Percentiles rank a stretch among this genome's conserved stretches.
These are phyloP conservation scores for Nemania abortiva DNA, from an alignment of 2,329 filamentous ascomycete genomes.

Conservation along the genomic window DNA sequence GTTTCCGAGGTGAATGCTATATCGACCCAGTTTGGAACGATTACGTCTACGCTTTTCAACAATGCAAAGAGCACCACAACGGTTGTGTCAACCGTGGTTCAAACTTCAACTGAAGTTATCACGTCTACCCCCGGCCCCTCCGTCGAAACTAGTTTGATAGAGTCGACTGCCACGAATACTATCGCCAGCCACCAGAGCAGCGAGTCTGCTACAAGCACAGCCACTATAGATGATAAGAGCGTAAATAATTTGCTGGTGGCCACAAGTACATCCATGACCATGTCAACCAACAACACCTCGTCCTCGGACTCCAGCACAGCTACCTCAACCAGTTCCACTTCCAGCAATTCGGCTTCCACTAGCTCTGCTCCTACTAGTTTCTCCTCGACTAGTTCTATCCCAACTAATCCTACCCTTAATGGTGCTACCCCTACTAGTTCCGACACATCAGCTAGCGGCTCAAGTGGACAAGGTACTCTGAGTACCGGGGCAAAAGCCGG, in stretches of 20 bases:
- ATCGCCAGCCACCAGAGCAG: slow-evolving; percentile 4
- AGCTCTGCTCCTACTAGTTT: neutral
- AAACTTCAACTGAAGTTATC: slow-evolving; percentile 5
- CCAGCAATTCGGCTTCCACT: neutral
- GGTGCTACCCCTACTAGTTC: slow-evolving; percentile 3
- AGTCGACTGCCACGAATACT: neutral
- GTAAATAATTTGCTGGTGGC: neutral
- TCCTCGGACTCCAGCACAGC: neutral
- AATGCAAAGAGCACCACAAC: slow-evolving; percentile 23
- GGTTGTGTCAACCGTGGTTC: slow-evolving; percentile 14
- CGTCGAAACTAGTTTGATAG: neutral
- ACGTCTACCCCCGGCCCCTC: neutral
- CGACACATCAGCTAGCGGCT: neutral
- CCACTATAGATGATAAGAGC: neutral
- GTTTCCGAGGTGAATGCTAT: slow-evolving; percentile 12
- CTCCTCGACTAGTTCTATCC: neutral
- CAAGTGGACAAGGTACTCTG: slow-evolving; percentile 1
- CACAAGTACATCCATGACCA: neutral
- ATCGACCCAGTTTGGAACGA: slow-evolving; percentile 17
- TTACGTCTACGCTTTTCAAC: slow-evolving; percentile 19
- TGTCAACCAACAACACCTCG: neutral
- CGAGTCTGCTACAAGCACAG: neutral
- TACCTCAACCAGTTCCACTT: neutral
- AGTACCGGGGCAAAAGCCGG: slow-evolving; percentile 23
- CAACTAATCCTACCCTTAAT: neutral